These are phyloP conservation scores for Chrysanthemum lavandulifolium DNA, from an alignment of 129 eudicot genomes.

Conservation along the genomic window DNA sequence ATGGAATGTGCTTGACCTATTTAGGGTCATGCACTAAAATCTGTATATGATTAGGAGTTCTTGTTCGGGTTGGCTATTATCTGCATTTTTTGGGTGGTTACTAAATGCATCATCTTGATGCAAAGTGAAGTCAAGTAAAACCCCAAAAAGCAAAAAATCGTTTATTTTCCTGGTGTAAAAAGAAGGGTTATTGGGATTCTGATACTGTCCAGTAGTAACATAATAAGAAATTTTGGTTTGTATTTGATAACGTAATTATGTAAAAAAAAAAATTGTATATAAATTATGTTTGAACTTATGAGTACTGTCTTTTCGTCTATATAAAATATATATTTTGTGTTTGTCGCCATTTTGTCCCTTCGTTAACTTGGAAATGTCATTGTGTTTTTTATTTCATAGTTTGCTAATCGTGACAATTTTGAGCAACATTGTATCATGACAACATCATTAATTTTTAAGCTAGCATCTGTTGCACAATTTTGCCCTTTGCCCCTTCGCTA, in stretches of 20 bases:
- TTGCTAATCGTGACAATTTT: background rate
- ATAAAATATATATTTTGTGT: background rate
- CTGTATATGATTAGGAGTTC: background rate
- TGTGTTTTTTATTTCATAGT: too few relatives aligned
- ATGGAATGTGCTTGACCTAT: too few relatives aligned
- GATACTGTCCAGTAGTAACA: conserved; percentile 7
- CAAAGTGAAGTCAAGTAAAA: conserved; percentile 18
- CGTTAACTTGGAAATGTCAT: background rate
- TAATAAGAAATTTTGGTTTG: conserved; percentile 28
- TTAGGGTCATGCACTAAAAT: background rate
- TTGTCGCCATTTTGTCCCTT: conserved; percentile 4
- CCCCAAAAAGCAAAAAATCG: background rate
- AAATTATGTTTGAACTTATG: conserved; percentile 20
- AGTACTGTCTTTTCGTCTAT: conserved; percentile 1
- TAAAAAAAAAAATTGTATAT: conserved; percentile 19
- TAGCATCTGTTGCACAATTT: too few relatives aligned
- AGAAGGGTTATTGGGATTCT: conserved; percentile 15
- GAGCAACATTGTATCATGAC: background rate
- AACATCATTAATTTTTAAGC: too few relatives aligned
- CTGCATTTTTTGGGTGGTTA: background rate
- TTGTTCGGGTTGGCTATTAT: background rate
- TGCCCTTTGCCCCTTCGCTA: too few relatives aligned
- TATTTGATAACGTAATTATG: conserved; percentile 13
- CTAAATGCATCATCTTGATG: conserved; percentile 23
- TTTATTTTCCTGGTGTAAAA: conserved; percentile 22